Evolutionary conservation across 1,284 basidiomycete genomes (phyloP).

Genomic region (Rhodotorula sp.): DNA sequence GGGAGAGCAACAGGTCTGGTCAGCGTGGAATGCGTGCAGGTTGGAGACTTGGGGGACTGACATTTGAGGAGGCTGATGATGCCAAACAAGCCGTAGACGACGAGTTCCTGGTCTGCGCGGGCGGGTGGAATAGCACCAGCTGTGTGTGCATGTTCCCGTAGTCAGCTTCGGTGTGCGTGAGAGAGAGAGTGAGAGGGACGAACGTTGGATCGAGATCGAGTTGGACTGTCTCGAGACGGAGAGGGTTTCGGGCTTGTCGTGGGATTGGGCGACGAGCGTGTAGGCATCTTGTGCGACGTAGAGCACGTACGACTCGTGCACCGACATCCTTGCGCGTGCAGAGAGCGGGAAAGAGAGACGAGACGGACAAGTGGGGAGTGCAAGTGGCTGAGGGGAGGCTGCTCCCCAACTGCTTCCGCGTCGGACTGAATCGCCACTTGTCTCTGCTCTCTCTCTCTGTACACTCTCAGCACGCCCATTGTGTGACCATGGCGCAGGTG

Average conservation of each 20-base stretch:
- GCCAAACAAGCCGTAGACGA: slow-evolving; percentile 79
- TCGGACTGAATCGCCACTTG: background rate
- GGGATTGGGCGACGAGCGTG: slow-evolving; percentile 39
- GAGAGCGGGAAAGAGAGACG: background rate
- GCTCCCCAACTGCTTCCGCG: too few species aligned
- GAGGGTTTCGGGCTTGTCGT: slow-evolving; percentile 48
- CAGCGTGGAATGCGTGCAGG: background rate
- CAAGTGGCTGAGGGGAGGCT: background rate
- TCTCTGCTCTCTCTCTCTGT: background rate
- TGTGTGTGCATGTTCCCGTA: background rate
- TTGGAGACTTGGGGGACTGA: slow-evolving; percentile 46
- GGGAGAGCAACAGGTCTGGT: too few species aligned
- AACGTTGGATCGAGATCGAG: slow-evolving; percentile 51
- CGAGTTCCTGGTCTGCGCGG: slow-evolving; percentile 52
- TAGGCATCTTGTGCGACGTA: slow-evolving; percentile 39
- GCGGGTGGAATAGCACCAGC: slow-evolving; percentile 49
- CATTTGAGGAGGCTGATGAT: slow-evolving; percentile 80
- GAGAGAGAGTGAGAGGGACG: slow-evolving; percentile 23
- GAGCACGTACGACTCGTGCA: slow-evolving; percentile 29
- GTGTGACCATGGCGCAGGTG: slow-evolving; percentile 2
- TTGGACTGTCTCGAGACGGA: slow-evolving; percentile 51
- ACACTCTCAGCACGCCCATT: background rate
- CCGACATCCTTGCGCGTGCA: slow-evolving; percentile 9
- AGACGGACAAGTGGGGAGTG: background rate
- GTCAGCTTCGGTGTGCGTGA: background rate